These are phyloP conservation scores for Pythium myriotylum DNA, from an alignment of 352 stramenopile species.

Conservation along the genomic window DNA sequence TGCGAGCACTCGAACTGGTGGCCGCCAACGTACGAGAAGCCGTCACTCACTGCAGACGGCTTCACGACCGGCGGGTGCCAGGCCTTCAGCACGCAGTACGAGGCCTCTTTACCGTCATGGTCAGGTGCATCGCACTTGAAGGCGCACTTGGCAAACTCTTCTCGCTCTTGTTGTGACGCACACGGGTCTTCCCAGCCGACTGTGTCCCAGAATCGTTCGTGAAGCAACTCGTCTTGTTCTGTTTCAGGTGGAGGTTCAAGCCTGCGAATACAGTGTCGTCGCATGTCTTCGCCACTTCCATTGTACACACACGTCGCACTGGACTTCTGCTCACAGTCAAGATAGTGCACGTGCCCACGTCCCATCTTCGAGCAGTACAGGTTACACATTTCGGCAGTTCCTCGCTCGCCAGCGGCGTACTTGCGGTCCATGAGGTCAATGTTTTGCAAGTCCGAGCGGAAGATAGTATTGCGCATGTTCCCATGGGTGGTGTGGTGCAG, in stretches of 20 bases:
- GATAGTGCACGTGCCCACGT: constrained; percentile 72
- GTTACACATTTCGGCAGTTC: constrained; percentile 81
- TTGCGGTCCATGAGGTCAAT: constrained; percentile 78
- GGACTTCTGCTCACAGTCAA: constrained; percentile 55
- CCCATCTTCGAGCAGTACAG: constrained; percentile 83
- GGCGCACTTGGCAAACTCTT: constrained; percentile 71
- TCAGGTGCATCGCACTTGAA: constrained; percentile 72
- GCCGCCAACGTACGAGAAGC: constrained; percentile 57
- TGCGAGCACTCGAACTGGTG: constrained; percentile 84
- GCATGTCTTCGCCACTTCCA: constrained; percentile 47
- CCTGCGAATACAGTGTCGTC: constrained; percentile 60
- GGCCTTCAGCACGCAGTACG: constrained; percentile 62
- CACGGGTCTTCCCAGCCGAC: constrained; percentile 79
- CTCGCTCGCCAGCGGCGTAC: constrained; percentile 64
- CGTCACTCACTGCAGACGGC: constrained; percentile 34
- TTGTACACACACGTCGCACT: constrained; percentile 51
- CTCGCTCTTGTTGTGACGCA: constrained; percentile 50
- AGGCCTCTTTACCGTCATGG: constrained; percentile 51
- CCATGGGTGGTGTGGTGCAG: constrained; percentile 69
- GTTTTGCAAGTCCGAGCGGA: constrained; percentile 52
- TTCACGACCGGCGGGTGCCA: constrained; percentile 54
- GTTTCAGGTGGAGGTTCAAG: constrained; percentile 57
- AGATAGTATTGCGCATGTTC: constrained; percentile 84
- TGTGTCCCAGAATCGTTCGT: constrained; percentile 78
- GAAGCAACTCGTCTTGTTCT: constrained; percentile 70